phyloP scores from a whole-genome alignment of 768 basidiomycete genomes.

The Termitomyces sp. region DNA sequence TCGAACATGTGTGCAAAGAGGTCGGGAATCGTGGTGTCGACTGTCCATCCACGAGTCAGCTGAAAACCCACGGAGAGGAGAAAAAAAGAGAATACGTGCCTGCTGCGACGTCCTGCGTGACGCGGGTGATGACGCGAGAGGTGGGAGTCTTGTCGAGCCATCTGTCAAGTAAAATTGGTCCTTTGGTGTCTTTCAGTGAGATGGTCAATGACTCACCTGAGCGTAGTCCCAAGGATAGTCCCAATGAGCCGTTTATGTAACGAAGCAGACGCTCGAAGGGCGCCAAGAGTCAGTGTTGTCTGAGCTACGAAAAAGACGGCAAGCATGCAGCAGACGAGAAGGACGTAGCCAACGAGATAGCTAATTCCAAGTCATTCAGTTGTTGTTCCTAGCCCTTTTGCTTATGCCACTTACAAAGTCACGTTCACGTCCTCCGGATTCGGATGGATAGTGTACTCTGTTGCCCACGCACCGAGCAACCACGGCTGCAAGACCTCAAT shows the following conservation, averaged over 20 bases:
- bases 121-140: constrained; percentile 54
- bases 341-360: constrained; percentile 38
- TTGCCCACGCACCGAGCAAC: constrained; percentile 39
- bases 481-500: constrained; percentile 29
- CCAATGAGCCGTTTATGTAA: constrained; percentile 48
- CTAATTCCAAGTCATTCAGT: constrained; percentile 19
- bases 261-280: constrained; percentile 43
- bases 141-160: constrained; percentile 42
- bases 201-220: constrained; percentile 35
- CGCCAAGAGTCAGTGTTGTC: constrained; percentile 37
- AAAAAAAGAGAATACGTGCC: constrained; percentile 11
- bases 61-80: background rate
- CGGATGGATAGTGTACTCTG: constrained; percentile 29
- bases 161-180: constrained; percentile 20
- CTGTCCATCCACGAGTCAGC: constrained; percentile 24
- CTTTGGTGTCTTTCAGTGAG: background rate
- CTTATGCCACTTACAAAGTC: constrained; percentile 25
- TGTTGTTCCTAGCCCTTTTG: no score
- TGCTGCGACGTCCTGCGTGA: constrained; percentile 59
- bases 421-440: constrained; percentile 26
- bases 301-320: constrained; percentile 25
- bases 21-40: constrained; percentile 39
- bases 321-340: constrained; percentile 23
- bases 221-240: constrained; percentile 51
- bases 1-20: constrained; percentile 16